Evolutionary conservation across 352 stramenopile genomes (phyloP), one percentile per base, ranked within the genome.

Genomic region (Globisporangium canariense): DNA sequence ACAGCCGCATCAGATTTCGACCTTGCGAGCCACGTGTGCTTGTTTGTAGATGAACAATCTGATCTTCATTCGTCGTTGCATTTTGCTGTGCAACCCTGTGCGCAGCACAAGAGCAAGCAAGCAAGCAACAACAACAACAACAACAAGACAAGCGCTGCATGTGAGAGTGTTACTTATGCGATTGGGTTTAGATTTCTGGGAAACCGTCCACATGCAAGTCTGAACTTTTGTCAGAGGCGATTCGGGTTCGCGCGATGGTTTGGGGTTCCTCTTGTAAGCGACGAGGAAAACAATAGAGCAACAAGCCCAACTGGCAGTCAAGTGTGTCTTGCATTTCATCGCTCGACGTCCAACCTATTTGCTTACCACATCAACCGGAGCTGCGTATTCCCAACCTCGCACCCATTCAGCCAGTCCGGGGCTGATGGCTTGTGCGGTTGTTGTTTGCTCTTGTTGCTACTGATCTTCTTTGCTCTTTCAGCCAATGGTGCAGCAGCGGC

Each of bases 301-400:
- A 1, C 43, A 49, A n/a, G 40, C 40, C 40, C 40, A 46, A 14
- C 40, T 46, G 40, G 14, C 40, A 7, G 40, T 16, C 40, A 18
- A n/a, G 40, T 14, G 4, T 46, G 40, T 13, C 13, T n/a, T 46
- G 13, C 40, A 46, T 46, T n/a, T n/a, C 40, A 46, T n/a, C 40
- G 5, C 40, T 46, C 40, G 40, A n/a, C 4, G 4, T 14, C 25
- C 25, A 53, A 40, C 5, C 8, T 38, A 28, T 5, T 38, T 57
- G 51, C 30, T 57, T 57, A 57, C 30, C 51, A 28, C 30, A 58
- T 40, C 32, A 28, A 30, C 7, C 30, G 14, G 10, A 6, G 52
- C 52, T 58, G 32, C 32, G 52, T 58, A 58, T 58, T 58, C 32
- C 43, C 52, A 46, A 9, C 8, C 52, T 46, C 52, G 18, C 11